These are phyloP conservation scores for Papiliotrema flavescens DNA, from an alignment of 1,284 basidiomycete species.

Conservation along the genomic window DNA sequence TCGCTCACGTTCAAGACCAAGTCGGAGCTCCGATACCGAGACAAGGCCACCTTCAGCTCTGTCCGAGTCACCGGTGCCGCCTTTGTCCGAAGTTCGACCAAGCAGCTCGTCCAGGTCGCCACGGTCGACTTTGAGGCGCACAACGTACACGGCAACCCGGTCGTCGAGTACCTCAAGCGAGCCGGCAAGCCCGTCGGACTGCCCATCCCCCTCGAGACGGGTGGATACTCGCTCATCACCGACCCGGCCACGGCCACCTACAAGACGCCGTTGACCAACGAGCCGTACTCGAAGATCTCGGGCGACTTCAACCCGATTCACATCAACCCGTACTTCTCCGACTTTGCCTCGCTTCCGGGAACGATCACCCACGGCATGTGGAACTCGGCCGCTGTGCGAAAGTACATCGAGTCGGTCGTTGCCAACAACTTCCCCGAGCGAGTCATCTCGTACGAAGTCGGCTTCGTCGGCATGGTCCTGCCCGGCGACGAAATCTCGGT, in stretches of 20 bases:
- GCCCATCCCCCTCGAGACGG: conserved; percentile 71
- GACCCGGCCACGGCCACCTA: conserved; percentile 60
- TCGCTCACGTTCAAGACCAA: conserved; percentile 84
- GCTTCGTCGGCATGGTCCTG: conserved; percentile 96
- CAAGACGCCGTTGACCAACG: conserved; percentile 77
- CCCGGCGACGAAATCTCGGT: conserved; percentile 85
- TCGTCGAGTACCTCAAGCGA: conserved; percentile 87
- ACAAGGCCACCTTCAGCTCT: conserved; percentile 78
- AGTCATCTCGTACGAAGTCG: conserved; percentile 84
- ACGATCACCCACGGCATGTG: conserved; percentile 99
- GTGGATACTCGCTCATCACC: conserved; percentile 75
- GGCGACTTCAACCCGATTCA: conserved; percentile 95
- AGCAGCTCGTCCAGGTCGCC: conserved; percentile 81
- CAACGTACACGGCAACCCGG: conserved; percentile 86
- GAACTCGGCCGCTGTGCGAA: conserved; percentile 90
- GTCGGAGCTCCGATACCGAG: conserved; percentile 84
- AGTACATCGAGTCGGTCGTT: conserved; percentile 88
- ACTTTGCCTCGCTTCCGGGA: conserved; percentile 86
- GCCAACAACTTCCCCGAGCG: conserved; percentile 90
- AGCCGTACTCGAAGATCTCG: conserved; percentile 92
- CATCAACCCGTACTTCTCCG: conserved; percentile 96
- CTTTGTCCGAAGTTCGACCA: conserved; percentile 79
- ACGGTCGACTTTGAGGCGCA: conserved; percentile 82
- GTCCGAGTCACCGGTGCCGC: conserved; percentile 81
- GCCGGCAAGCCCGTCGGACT: conserved; percentile 76